phyloP scores from a whole-genome alignment of 345 rosid species.

The Laguncularia racemosa region DNA sequence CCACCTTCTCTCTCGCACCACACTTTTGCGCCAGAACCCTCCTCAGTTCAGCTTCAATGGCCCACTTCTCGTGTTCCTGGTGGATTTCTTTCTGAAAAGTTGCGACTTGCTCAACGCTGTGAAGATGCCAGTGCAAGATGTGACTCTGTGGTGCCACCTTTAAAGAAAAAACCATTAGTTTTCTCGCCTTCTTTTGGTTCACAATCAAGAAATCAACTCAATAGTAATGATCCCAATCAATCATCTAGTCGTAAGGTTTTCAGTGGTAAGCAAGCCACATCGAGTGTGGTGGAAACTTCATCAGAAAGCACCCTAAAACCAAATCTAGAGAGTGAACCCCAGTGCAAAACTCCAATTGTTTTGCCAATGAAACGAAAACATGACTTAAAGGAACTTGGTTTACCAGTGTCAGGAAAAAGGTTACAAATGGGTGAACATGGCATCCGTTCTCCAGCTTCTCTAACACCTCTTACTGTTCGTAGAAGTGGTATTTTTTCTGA shows the following conservation, averaged over 20 bases:
- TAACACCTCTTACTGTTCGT: slow-evolving; percentile 44
- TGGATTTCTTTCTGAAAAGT: slow-evolving; percentile 60
- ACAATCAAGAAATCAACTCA: slow-evolving; percentile 45
- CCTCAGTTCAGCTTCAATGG: slow-evolving; percentile 65
- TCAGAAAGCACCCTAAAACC: slow-evolving; percentile 31
- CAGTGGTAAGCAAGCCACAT: slow-evolving; percentile 17
- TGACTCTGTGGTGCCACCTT: slow-evolving; percentile 33
- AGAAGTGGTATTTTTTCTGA: slow-evolving; percentile 36
- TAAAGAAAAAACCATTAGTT: slow-evolving; percentile 67
- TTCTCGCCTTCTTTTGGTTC: slow-evolving; percentile 65
- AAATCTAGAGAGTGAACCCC: slow-evolving; percentile 41
- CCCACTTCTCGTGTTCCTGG: slow-evolving; percentile 64
- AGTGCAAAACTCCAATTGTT: slow-evolving; percentile 57
- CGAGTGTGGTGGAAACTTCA: slow-evolving; percentile 28
- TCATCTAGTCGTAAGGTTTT: slow-evolving; percentile 30
- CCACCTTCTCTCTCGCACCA: slow-evolving; percentile 60
- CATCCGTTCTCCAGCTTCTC: slow-evolving; percentile 49
- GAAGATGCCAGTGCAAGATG: slow-evolving; percentile 44
- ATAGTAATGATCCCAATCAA: slow-evolving; percentile 37
- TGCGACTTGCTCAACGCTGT: slow-evolving; percentile 25
- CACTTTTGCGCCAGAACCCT: slow-evolving; percentile 46
- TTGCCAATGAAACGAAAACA: slow-evolving; percentile 75
- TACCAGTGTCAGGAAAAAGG: slow-evolving; percentile 54
- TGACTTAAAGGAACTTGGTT: slow-evolving; percentile 59
- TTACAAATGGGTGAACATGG: slow-evolving; percentile 64